Evolutionary conservation across 257 asterid genomes (phyloP), one percentile per base, ranked within the genome.

Genomic region (Petunia secreta): DNA sequence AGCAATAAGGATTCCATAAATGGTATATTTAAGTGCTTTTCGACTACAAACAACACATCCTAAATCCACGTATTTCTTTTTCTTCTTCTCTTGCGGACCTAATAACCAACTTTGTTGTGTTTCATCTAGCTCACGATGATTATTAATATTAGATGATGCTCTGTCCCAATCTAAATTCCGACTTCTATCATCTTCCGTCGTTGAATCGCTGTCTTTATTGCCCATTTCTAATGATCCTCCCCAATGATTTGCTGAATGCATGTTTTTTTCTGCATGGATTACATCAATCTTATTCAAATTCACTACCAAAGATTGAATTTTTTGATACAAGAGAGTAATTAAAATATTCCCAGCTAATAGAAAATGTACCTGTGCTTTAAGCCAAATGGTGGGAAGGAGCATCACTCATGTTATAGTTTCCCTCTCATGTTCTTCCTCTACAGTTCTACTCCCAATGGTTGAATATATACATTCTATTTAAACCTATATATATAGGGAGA

Each of bases 21-120:
- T 0, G 0, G 91, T 85, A 92, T 95, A 95, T 67, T 92, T 92
- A 0, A 93, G 46, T 8, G 94, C 94, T 38, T 78, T 82, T 0
- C 82, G 86, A 81, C 96, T 92, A 52, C 90, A 84, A 0, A 93
- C 89, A 0, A 93, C n/a, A 85, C 93, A 95, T 0, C 98, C 99
- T 11, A 95, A 88, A 77, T 95, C 99, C 1, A 95, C 85, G 68
- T 92, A 89, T 55, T 87, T 91, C 55, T 91, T 93, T 91, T 90
- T 88, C 90, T 91, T 92, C 84, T 86, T 89, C 84, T 81, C 89
- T 80, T 84, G 85, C 52, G 97, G 97, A 4, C 93, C 98, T 63
- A 93, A 65, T 4, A 95, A 87, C 98, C 98, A 95, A 15, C 99
- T 87, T 69, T 93, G 97, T 14, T 93, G 99, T 11, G 99, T 95